These are phyloP conservation scores for Trichosporon inkin DNA, from an alignment of 1,284 basidiomycete genomes.

Conservation along the genomic window DNA sequence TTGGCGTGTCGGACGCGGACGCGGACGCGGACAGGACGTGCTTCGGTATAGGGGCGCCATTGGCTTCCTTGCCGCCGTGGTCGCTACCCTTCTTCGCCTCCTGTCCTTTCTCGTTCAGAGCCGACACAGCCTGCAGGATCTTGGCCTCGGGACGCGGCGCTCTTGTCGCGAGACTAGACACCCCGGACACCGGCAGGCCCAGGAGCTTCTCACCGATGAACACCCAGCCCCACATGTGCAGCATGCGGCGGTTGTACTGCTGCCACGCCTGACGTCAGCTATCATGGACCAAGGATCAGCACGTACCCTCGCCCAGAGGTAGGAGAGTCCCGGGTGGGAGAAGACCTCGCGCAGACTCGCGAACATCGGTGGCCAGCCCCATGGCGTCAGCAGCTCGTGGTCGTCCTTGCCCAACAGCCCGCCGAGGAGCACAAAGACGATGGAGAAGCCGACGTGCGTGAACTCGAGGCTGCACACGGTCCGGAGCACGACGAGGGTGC, in stretches of 20 bases:
- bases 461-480: slow-evolving; percentile 29
- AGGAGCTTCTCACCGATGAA: slow-evolving; percentile 40
- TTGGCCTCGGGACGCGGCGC: slow-evolving; percentile 9
- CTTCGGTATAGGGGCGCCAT: background rate
- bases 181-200: slow-evolving; percentile 37
- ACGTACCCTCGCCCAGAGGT: slow-evolving; percentile 44
- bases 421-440: slow-evolving; percentile 29
- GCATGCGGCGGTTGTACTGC: slow-evolving; percentile 37
- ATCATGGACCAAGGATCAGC: background rate
- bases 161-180: slow-evolving; percentile 3
- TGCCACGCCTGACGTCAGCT: slow-evolving; percentile 40
- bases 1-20: background rate
- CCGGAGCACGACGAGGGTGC: slow-evolving; percentile 26
- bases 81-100: background rate
- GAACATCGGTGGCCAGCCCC: slow-evolving; percentile 45
- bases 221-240: slow-evolving; percentile 39
- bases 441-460: slow-evolving; percentile 16
- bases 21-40: background rate
- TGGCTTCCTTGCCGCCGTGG: background rate
- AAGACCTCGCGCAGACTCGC: slow-evolving; percentile 32
- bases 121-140: background rate
- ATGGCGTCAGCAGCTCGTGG: slow-evolving; percentile 38
- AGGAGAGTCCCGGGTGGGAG: slow-evolving; percentile 35
- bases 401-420: slow-evolving; percentile 32
- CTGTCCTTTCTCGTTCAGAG: background rate